Base-by-base conservation (phyloP, 768 basidiomycete genomes). In the Kwoniella sp. region DNA sequence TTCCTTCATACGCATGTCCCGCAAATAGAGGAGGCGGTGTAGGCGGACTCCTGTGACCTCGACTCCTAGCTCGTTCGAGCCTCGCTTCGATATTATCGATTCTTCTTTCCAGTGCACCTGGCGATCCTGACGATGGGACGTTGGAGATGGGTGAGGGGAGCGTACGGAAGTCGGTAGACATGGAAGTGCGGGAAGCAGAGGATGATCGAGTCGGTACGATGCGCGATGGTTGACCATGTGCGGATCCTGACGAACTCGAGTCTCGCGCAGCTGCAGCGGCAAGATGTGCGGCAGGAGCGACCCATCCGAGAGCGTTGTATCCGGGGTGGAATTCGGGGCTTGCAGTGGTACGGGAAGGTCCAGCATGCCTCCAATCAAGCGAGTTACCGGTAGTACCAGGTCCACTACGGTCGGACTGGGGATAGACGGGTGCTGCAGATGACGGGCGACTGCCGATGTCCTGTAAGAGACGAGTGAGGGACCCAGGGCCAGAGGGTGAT, bases 81-180 rank as follows among this genome's bases (percentile, higher is more conserved):
- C 65, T 46, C 0, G 60, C 59, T 51, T 60, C 54, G n/a, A 67
- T 67, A n/a, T 30, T 61, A 30, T 62, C 65, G 25, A 67, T 52
- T 0, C 65, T 27, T 47, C 65, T 8, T 49, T 67, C 65, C n/a
- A 67, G 12, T 7, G 64, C 22, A 4, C 46, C 46, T 1, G 64
- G 64, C 15, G 64, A 66, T 2, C 54, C 55, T 4, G 46, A 27
- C 13, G 44, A 7, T 1, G 21, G 9, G 22, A 48, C 30, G 25
- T 63, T 15, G 19, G 61, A 24, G 44, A 37, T 25, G 3, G 61
- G 55, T 10, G 47, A 62, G n/a, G 61, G 61, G 9, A 63, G 27
- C 10, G 61, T 54, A 2, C 61, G 53, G 46, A 63, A 49, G 30
- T 63, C 61, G 8, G n/a, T n/a, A n/a, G n/a, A n/a, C n/a, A n/a